These are phyloP conservation scores for Yarrowia keelungensis DNA, from an alignment of 805 yeast species.

Conservation along the genomic window DNA sequence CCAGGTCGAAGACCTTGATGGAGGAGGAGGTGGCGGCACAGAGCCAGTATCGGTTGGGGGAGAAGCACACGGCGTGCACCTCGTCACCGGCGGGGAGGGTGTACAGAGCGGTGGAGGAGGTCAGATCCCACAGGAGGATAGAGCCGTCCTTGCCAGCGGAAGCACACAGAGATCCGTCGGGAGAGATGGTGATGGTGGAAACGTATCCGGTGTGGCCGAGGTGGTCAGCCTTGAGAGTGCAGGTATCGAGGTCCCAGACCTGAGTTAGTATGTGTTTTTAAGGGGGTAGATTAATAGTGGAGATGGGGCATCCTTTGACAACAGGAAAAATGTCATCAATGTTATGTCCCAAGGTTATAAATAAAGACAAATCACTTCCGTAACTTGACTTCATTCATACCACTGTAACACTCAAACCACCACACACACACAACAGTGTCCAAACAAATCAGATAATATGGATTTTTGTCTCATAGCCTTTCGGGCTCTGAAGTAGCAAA, in stretches of 20 bases:
- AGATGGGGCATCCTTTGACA: too few species aligned
- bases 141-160: slow-evolving; percentile 99
- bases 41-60: slow-evolving; percentile 99
- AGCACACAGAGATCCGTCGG: slow-evolving; percentile 99
- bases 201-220: slow-evolving; percentile 99
- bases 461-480: slow-evolving; percentile 89
- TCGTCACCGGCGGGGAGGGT: slow-evolving; percentile 94
- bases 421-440: not conserved
- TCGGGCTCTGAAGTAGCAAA: slow-evolving; percentile 97
- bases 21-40: slow-evolving; percentile 99
- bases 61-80: slow-evolving; percentile 98
- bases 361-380: too few species aligned
- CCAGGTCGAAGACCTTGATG: slow-evolving; percentile 97
- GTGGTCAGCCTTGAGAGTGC: slow-evolving; percentile 91
- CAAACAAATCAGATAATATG: slow-evolving; percentile 14
- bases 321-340: too few species aligned
- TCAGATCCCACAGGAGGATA: slow-evolving; percentile 97
- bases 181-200: slow-evolving; percentile 95
- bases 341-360: too few species aligned
- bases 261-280: slow-evolving; percentile 51
- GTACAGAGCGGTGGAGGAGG: slow-evolving; percentile 84
- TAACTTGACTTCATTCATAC: too few species aligned
- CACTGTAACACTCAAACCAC: not conserved
- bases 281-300: not conserved
- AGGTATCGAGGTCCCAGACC: slow-evolving; percentile 93